phyloP scores from a whole-genome alignment of 148 eudicot genomes.

The Polygonum maritimum region DNA sequence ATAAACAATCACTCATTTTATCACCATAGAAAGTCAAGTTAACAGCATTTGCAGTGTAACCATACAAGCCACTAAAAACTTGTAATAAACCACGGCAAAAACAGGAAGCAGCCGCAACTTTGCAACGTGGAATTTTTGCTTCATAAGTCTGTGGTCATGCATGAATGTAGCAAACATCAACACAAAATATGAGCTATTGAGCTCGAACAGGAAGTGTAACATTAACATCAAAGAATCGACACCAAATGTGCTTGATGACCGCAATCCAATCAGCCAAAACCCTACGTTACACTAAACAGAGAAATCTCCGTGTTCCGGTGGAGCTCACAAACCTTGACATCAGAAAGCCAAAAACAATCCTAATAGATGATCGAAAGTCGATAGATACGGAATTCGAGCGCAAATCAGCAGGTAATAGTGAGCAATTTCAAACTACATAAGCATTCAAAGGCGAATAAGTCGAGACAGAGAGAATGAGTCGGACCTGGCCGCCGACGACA shows the following conservation, averaged over 20 bases:
- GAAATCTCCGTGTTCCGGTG: background rate
- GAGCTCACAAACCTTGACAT: background rate
- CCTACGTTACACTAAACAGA: background rate
- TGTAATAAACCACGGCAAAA: no score
- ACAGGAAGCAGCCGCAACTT: background rate
- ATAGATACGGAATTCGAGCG: background rate
- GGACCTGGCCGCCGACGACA: conserved; percentile 98
- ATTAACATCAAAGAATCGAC: background rate
- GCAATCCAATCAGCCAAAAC: background rate
- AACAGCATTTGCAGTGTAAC: background rate
- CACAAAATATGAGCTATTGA: background rate
- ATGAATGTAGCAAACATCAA: background rate
- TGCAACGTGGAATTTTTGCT: background rate
- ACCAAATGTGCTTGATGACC: background rate
- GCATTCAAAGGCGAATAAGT: background rate
- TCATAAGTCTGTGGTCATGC: background rate
- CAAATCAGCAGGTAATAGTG: background rate
- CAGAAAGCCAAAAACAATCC: background rate
- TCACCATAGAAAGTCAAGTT: background rate
- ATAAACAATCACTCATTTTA: background rate
- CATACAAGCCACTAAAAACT: background rate
- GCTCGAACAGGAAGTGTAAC: background rate
- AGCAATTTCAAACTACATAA: background rate
- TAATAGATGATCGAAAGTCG: background rate
- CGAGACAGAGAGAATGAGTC: conserved; percentile 3